phyloP scores from a whole-genome alignment of 768 basidiomycete genomes.

The Tricholoma bakamatsutake region DNA sequence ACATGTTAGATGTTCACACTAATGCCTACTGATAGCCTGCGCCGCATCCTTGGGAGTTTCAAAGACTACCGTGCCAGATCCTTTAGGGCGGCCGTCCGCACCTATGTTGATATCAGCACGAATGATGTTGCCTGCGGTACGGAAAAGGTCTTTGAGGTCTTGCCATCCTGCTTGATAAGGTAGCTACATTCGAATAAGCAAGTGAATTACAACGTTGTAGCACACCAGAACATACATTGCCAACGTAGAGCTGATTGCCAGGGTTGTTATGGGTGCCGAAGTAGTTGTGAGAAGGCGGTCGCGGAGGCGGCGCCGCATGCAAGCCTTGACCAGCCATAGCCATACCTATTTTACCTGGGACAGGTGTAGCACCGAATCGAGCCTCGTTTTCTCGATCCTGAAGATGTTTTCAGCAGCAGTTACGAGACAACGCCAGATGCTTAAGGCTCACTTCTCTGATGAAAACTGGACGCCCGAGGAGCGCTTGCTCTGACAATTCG shows the following conservation, averaged over 20 bases:
- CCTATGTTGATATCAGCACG: constrained; percentile 95
- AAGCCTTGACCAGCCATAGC: constrained; percentile 92
- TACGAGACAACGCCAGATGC: not conserved
- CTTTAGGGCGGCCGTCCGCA: constrained; percentile 89
- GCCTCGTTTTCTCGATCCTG: constrained; percentile 97
- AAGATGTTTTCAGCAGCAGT: not conserved
- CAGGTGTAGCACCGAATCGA: constrained; percentile 91
- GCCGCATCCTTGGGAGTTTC: constrained; percentile 87
- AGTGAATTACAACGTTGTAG: not conserved
- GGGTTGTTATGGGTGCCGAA: constrained; percentile 58
- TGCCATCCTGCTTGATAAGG: constrained; percentile 99
- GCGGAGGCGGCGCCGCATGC: constrained; percentile 73
- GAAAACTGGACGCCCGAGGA: constrained; percentile 94
- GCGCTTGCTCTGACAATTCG: constrained; percentile 81
- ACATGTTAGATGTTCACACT: not conserved
- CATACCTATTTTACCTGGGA: constrained; percentile 94
- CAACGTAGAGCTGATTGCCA: constrained; percentile 91
- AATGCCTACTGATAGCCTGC: constrained; percentile 78
- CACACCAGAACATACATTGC: constrained; percentile 57
- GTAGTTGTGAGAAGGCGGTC: constrained; percentile 75
- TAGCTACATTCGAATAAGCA: constrained; percentile 43
- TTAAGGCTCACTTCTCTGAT: constrained; percentile 78
- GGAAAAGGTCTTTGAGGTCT: constrained; percentile 96
- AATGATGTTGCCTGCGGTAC: constrained; percentile 91
- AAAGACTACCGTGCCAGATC: constrained; percentile 96